Base-by-base conservation (phyloP, 352 stramenopile genomes). In the Elongisporangium anandrum region DNA sequence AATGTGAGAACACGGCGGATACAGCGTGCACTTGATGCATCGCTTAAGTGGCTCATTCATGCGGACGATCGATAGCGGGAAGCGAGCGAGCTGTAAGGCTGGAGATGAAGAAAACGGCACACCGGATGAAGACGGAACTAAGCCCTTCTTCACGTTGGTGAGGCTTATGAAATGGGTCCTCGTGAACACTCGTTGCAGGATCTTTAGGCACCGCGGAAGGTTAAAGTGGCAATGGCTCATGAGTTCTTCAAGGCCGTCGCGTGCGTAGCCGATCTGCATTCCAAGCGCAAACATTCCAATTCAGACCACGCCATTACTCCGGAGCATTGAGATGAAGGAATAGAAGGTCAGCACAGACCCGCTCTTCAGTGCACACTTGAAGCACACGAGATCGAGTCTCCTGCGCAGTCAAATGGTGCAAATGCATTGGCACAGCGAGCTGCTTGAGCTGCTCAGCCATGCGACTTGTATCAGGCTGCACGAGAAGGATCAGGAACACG, bases 21-120 rank as follows among this genome's bases (percentile, higher is more conserved):
- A 4, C 9, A 93, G 61, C 39, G 81, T 93, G 51, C 83, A 93
- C 26, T 86, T 75, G 5, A 64, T 72, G 49, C 81, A 93, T 1
- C 83, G 69, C 4, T 78, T 76, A 9, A 90, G 64, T 1, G 79
- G 83, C 26, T 79, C 68, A 19, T 58, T 86, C 72, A 93, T 81
- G 15, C 63, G 63, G 22, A 83, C 17, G 34, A 93, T 80, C 4
- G 77, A 87, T 4, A 93, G 69, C 5, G 73, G 68, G 29, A 84
- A 89, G 20, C 76, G 63, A 1, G 63, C 29, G 29, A 41, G 73
- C 19, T 69, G 59, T 13, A 50, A 53, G 0, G 51, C 13, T 19
- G 50, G 34, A 26, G n/a, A 51, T 47, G 3, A 45, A 4, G 59
- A n/a, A n/a, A n/a, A n/a, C n/a, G n/a, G n/a, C n/a, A n/a, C n/a